These are phyloP conservation scores for Phyllachora maydis DNA, from an alignment of 2,329 filamentous ascomycete genomes.

Conservation along the genomic window DNA sequence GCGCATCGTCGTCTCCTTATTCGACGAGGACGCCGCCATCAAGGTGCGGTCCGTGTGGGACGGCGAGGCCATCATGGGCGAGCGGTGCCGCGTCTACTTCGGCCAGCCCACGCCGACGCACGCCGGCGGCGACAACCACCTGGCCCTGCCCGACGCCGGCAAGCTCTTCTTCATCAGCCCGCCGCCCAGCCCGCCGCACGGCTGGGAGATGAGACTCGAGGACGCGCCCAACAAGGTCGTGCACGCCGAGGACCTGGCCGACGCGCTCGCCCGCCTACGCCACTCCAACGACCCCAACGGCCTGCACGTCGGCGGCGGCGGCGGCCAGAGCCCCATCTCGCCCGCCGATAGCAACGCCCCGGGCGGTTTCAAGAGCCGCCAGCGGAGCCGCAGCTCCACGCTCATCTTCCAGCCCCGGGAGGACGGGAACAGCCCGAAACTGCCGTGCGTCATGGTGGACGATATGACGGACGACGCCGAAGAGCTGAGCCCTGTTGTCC, in stretches of 20 bases:
- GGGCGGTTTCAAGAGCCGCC: slow-evolving; percentile 9
- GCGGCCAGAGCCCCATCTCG: slow-evolving; percentile 14
- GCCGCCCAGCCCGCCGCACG: slow-evolving; percentile 45
- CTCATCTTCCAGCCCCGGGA: slow-evolving; percentile 40
- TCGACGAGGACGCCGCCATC: slow-evolving; percentile 46
- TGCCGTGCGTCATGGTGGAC: slow-evolving; percentile 46
- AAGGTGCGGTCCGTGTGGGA: slow-evolving; percentile 54
- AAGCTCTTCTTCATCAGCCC: slow-evolving; percentile 58
- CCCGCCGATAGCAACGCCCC: slow-evolving; percentile 16
- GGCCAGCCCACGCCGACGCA: slow-evolving; percentile 39
- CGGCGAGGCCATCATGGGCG: slow-evolving; percentile 51
- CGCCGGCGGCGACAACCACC: slow-evolving; percentile 27
- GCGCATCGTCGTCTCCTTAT: slow-evolving; percentile 65
- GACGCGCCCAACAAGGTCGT: slow-evolving; percentile 51
- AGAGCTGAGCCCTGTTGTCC: slow-evolving; percentile 16
- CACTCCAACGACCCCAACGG: slow-evolving; percentile 14
- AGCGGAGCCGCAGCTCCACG: slow-evolving; percentile 40
- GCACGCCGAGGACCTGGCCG: slow-evolving; percentile 47
- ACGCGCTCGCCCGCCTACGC: slow-evolving; percentile 41
- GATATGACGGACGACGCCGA: slow-evolving; percentile 40
- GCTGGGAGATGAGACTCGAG: slow-evolving; percentile 47
- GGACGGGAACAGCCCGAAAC: slow-evolving; percentile 23
- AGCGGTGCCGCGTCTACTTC: slow-evolving; percentile 48
- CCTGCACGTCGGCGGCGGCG: slow-evolving; percentile 5
- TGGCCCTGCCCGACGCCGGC: slow-evolving; percentile 46